Evolutionary conservation across 371 early-diverging fungal genomes (phyloP), one percentile per base, ranked within the genome.

Genomic region (Lichtheimia ramosa): DNA sequence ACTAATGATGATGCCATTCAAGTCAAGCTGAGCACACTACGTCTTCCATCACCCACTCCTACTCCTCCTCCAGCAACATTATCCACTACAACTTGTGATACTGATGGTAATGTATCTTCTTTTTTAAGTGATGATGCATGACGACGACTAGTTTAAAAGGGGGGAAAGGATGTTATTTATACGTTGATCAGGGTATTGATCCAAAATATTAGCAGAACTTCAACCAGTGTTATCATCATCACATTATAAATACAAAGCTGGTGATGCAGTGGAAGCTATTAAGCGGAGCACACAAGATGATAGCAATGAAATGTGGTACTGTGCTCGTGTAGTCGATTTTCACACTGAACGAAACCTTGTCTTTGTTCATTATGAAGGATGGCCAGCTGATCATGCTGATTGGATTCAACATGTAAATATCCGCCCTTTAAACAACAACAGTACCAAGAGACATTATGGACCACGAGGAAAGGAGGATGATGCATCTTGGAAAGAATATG

Each of bases 281-380:
- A 75, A 75, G 58, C 34, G 34, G 34, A 34, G 34, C 34, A 61
- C 62, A 68, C 27, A 60, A 56, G n/a, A 67, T 62, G 62, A 52
- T 53, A 40, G 40, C 15, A 21, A 34, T 20, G 40, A 53, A 20
- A 66, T 69, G 53, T 75, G 70, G 70, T 75, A 68, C 51, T 63
- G 68, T 25, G 75, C 75, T 21, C 58, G 75, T 42, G 63, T 75
- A 3, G 70, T 75, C 7, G 72, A 75, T 16, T 34, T 34, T 10
- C 34, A 34, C 34, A 64, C 69, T 18, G 59, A 59, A 2, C 28
- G 42, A 13, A 18, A 54, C 12, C 43, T 56, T 28, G 61, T 82
- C 21, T 70, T 84, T 65, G 75, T 84, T 34, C 84, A 84, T 51
- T 84, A 79, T 59, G 84, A 84, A 62, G 84, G 84, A 0, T 84